Evolutionary conservation across 345 rosid species (phyloP).

Genomic region (Eucalyptus erythrocorys): DNA sequence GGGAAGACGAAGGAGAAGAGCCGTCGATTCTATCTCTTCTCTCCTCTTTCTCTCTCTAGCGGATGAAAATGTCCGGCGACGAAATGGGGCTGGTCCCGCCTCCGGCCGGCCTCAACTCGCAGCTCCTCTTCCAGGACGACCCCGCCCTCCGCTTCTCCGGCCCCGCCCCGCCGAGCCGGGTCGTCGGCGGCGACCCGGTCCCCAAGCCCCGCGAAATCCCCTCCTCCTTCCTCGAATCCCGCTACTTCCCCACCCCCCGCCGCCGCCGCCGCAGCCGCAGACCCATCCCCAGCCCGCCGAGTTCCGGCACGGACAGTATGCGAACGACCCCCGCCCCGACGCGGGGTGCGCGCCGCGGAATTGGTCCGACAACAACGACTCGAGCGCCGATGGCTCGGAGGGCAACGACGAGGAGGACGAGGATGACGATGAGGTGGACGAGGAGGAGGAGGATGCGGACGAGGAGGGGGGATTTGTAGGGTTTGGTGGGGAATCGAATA

Average conservation of each 20-base stretch:
- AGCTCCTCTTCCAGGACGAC: slow-evolving; percentile 46
- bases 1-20: neutral
- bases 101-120: slow-evolving; percentile 31
- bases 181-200: slow-evolving; percentile 23
- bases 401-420: slow-evolving; percentile 35
- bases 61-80: slow-evolving; percentile 29
- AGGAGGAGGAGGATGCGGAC: neutral
- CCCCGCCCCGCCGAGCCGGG: slow-evolving; percentile 3
- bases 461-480: neutral
- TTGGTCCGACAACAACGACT: slow-evolving; percentile 15
- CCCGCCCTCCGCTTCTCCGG: slow-evolving; percentile 14
- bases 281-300: slow-evolving; percentile 1
- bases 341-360: neutral
- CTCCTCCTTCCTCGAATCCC: slow-evolving; percentile 33
- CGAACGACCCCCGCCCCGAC: neutral
- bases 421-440: slow-evolving; percentile 18
- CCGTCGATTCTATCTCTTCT: neutral
- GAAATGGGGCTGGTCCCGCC: slow-evolving; percentile 12
- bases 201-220: slow-evolving; percentile 38
- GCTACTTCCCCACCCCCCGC: slow-evolving; percentile 18
- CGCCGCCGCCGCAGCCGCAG: neutral
- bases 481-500: neutral
- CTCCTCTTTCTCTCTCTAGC: neutral
- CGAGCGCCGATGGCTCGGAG: slow-evolving; percentile 24
- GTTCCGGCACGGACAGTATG: slow-evolving; percentile 10